phyloP scores from a whole-genome alignment of 129 eudicot genomes.

The Artemisia argyi region DNA sequence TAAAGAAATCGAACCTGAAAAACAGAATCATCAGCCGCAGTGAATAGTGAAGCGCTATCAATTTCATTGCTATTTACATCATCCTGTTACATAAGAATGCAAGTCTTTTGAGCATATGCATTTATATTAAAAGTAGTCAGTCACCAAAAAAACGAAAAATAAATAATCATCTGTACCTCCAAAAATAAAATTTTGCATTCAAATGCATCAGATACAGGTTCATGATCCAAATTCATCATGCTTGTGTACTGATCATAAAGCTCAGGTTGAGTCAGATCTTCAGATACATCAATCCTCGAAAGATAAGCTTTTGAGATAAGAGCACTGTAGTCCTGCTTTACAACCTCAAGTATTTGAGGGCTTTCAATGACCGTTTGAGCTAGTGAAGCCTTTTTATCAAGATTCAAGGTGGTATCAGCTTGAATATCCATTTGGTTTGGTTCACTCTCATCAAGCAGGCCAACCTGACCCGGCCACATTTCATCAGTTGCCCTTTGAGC shows the following conservation, averaged over 20 bases:
- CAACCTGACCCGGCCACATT: conserved; percentile 35
- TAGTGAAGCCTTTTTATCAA: conserved; percentile 32
- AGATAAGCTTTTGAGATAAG: conserved; percentile 49
- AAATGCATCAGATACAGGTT: conserved; percentile 34
- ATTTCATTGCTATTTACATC: conserved; percentile 36
- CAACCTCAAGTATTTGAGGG: conserved; percentile 28
- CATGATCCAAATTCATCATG: conserved; percentile 45
- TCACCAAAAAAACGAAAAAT: not conserved
- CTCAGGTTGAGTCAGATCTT: conserved; percentile 71
- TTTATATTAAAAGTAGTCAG: not conserved
- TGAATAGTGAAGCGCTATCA: conserved; percentile 35
- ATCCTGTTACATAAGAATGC: conserved; percentile 37
- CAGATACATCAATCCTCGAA: conserved; percentile 77
- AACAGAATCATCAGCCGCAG: conserved; percentile 54
- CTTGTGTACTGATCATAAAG: conserved; percentile 55
- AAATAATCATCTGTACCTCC: conserved; percentile 48
- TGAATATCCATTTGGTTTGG: conserved; percentile 36
- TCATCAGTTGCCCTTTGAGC: conserved; percentile 46
- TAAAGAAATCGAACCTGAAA: conserved; percentile 53
- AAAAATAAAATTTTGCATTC: conserved; percentile 52
- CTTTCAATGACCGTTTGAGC: conserved; percentile 36
- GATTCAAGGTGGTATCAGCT: conserved; percentile 34
- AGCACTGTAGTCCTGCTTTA: conserved; percentile 41
- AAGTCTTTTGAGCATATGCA: not conserved
- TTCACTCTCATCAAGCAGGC: conserved; percentile 45